Base-by-base conservation (phyloP, 1,284 basidiomycete species). In the Coniferiporia sulphurascens region DNA sequence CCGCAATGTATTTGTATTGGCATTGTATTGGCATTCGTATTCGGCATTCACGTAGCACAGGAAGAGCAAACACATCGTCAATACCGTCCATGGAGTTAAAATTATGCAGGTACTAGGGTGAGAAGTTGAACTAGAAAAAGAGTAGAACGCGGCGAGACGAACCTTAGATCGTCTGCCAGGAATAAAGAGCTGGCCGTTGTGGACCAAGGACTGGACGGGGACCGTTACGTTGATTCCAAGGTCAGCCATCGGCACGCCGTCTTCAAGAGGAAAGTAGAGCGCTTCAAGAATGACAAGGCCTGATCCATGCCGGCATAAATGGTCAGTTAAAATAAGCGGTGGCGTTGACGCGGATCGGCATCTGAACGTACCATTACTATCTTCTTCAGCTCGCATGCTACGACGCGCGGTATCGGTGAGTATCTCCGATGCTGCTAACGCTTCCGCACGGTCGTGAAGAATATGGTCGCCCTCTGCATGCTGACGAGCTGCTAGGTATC, bases 171-270 rank as follows among this genome's bases (percentile, higher is more conserved):
- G 65, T 2, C 76, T 78, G 12, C 76, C 75, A 0, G 83, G 81
- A 35, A 84, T 78, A 60, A 75, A 70, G 19, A 84, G 68, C 61
- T 78, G 76, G 8, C 76, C 73, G 64, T 87, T 81, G 64, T 83
- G 80, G 49, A 95, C 89, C 15, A 96, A 77, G 22, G 91, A 86
- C 75, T 95, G 93, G 32, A 96, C 69, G 3, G 94, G 83, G 35
- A 90, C 76, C 17, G 86, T 89, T 43, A 95, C 91, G 71, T 94
- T 86, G 64, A 92, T 80, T 49, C 78, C 74, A 27, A 89, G 75
- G 55, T 81, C 82, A 58, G 75, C 71, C 27, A 69, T 68, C 4
- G 76, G 73, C 60, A 76, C 77, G 54, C 78, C 78, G 52, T 76
- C 76, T 63, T 83, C 80, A 35, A 73, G 69, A 48, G 78, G 75